phyloP scores from a whole-genome alignment of 495 filamentous ascomycete genomes.

The Podospora australis region DNA sequence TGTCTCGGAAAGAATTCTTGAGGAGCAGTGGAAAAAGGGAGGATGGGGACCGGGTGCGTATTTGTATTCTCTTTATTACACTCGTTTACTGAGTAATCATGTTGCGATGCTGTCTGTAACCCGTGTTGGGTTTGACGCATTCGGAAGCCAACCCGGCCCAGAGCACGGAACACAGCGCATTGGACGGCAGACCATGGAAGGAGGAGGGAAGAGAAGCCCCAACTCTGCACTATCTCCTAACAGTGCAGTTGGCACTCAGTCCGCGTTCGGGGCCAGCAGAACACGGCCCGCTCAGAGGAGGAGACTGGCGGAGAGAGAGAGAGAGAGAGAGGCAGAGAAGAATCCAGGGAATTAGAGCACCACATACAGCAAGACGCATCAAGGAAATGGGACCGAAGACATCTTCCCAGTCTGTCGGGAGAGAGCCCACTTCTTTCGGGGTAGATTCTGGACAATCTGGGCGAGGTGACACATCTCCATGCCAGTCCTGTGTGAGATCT shows the following conservation, averaged over 20 bases:
- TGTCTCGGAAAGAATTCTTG: slow-evolving; percentile 22
- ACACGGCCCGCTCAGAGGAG: neutral
- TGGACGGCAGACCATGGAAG: slow-evolving; percentile 14
- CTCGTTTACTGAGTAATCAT: neutral
- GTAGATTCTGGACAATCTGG: neutral
- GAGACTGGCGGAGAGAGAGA: slow-evolving; percentile 2
- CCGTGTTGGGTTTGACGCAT: slow-evolving; percentile 18
- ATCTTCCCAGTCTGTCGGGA: neutral
- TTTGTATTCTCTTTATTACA: slow-evolving; percentile 30
- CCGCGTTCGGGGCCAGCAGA: slow-evolving; percentile 15
- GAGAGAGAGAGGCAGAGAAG: no score
- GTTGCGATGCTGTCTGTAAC: slow-evolving; percentile 9
- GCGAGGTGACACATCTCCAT: neutral
- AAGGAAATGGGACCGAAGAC: neutral
- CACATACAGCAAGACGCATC: slow-evolving; percentile 8
- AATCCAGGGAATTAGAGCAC: no score
- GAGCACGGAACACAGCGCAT: slow-evolving; percentile 7
- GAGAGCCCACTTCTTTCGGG: neutral
- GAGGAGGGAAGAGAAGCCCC: slow-evolving; percentile 4
- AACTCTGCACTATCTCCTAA: slow-evolving; percentile 7
- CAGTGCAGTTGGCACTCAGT: slow-evolving; percentile 16
- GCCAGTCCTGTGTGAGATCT: neutral
- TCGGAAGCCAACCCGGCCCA: slow-evolving; percentile 21
- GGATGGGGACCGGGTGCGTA: slow-evolving; percentile 17
- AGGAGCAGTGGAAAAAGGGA: slow-evolving; percentile 16